Evolutionary conservation across 176 grass and related monocot species (phyloP), one percentile per base, ranked within the genome.

Genomic region (Carex myosuroides): DNA sequence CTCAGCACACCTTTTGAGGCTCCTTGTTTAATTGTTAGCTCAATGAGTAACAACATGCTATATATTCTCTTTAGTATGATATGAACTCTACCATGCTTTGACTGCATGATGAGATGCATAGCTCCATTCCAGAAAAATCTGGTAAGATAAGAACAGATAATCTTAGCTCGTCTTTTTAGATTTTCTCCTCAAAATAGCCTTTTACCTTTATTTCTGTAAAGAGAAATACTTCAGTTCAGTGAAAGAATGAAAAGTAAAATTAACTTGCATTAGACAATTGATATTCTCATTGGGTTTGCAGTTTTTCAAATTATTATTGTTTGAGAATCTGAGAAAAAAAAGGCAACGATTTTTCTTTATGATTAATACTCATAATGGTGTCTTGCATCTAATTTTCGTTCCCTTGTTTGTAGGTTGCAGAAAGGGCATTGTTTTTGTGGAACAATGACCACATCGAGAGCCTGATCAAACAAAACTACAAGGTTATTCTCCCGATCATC

Each of bases 401-500:
- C 84, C 16, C 85, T 30, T 89, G 42, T 70, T 74, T 60, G 64
- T 68, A 99, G 97, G 93, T 99, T 61, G 91, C 97, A 72, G 93
- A 99, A 90, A 89, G 97, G 66, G 90, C 97, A 67, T 88, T 99
- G 57, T 99, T 99, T 89, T 84, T 96, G 33, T 99, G 97, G 97
- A 99, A 99, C 84, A 99, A 99, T n/a, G 97, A 99, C 76, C 97
- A 94, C 62, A 90, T 99, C 22, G 93, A 96, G 84, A 94, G 83
- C 84, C 82, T 99, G 44, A 99, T 99, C 67, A 99, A 94, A 88
- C 97, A 99, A 88, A 94, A 99, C 39, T 88, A 88, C 68, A 96
- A 99, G 87, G 91, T 92, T 84, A 48, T 99, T 63, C 80, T 99
- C 84, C 93, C 93, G 1, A 99, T 99, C 56, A 99, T 99, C 85